These are phyloP conservation scores for Fusarium sp. DNA, from an alignment of 2,329 filamentous ascomycete species.

Conservation along the genomic window DNA sequence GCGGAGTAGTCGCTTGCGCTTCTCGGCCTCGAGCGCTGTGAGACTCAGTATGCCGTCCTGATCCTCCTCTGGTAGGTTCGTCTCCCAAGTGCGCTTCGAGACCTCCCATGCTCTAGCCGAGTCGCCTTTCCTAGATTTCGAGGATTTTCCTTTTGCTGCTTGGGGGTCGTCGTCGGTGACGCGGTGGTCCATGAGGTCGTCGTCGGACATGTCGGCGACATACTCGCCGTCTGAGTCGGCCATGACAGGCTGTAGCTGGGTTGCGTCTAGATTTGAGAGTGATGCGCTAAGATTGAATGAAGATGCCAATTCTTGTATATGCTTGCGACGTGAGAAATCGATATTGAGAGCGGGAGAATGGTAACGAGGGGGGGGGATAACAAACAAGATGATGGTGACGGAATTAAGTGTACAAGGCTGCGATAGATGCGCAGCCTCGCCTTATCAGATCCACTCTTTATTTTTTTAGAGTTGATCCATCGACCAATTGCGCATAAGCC, in stretches of 20 bases:
- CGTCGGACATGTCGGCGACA: slow-evolving; percentile 71
- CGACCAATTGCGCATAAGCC: slow-evolving; percentile 33
- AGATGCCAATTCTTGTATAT: no score
- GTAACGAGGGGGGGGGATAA: slow-evolving; percentile 2
- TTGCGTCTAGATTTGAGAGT: background rate
- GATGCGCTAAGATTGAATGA: background rate
- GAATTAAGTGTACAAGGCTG: slow-evolving; percentile 45
- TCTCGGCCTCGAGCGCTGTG: slow-evolving; percentile 82
- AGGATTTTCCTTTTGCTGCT: slow-evolving; percentile 45
- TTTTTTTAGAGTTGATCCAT: slow-evolving; percentile 12
- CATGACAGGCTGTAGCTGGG: slow-evolving; percentile 58
- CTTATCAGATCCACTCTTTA: slow-evolving; percentile 29
- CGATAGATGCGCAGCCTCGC: slow-evolving; percentile 39
- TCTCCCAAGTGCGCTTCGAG: slow-evolving; percentile 76
- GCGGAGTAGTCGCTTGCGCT: slow-evolving; percentile 81
- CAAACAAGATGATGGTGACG: slow-evolving; percentile 28
- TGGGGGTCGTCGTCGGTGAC: slow-evolving; percentile 54
- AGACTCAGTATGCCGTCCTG: slow-evolving; percentile 83
- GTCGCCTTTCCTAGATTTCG: slow-evolving; percentile 49
- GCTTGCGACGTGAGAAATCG: background rate
- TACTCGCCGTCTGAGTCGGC: slow-evolving; percentile 80
- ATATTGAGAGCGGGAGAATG: background rate
- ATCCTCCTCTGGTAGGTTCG: slow-evolving; percentile 74
- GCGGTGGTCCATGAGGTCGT: slow-evolving; percentile 67
- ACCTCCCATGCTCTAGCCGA: slow-evolving; percentile 72